A percentile compares a stretch with the other conserved stretches of the same genome.
Conservation (phyloP, 2,329 filamentous ascomycete genomes). For the Penicillium corylophilum region DNA sequence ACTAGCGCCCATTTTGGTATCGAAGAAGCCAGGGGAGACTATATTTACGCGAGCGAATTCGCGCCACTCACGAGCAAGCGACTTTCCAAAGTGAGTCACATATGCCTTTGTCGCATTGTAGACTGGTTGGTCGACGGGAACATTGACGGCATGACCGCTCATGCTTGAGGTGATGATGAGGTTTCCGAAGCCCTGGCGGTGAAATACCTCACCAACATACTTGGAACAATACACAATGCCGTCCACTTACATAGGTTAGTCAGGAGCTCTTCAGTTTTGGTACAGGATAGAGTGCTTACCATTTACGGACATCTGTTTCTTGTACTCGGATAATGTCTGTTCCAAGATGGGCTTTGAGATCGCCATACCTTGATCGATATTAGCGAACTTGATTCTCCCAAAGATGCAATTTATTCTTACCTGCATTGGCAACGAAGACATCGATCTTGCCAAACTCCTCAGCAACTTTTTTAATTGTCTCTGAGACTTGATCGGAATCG, state of each 20-base stretch:
- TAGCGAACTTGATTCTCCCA: constrained; percentile 1
- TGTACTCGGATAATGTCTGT: constrained; percentile 53
- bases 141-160: constrained; percentile 53
- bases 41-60: constrained; percentile 59
- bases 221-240: constrained; percentile 49
- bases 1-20: constrained; percentile 56
- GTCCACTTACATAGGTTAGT: constrained; percentile 38
- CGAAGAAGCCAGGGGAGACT: constrained; percentile 56
- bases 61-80: constrained; percentile 56
- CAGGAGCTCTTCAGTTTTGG: neutral
- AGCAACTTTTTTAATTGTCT: constrained; percentile 35
- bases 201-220: constrained; percentile 46
- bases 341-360: constrained; percentile 58
- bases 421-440: constrained; percentile 47
- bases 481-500: constrained; percentile 37
- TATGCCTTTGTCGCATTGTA: constrained; percentile 60
- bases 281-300: constrained; percentile 32
- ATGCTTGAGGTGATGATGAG: constrained; percentile 56
- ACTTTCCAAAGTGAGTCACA: constrained; percentile 57
- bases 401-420: constrained; percentile 13
- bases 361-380: constrained; percentile 42
- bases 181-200: constrained; percentile 40
- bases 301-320: constrained; percentile 55
- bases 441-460: constrained; percentile 46
- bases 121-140: constrained; percentile 54